Base-by-base conservation (phyloP, 345 rosid genomes). In the Eucalyptus cloeziana region DNA sequence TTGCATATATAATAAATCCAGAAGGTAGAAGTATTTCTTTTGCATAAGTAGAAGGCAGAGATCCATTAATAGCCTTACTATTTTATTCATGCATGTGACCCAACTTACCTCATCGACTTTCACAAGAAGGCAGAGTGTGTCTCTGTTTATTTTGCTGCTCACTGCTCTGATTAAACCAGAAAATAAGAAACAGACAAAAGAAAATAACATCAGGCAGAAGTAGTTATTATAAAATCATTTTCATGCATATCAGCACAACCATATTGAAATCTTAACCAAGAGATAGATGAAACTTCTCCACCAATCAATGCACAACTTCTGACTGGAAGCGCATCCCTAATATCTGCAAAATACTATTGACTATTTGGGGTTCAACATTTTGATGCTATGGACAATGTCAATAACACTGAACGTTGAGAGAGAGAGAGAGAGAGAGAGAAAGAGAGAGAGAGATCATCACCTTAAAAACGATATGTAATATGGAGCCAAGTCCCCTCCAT, bases 41-140 rank as follows among this genome's bases (percentile, higher is more conserved):
- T 71, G 22, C 81, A 71, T 17, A 17, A 71, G 81, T 37, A 76
- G 47, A 76, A 37, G 47, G 8, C 47, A 76, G 30, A 76, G 47
- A 76, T 40, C 85, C 47, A 76, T 11, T 40, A 33, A 71, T 69
- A 69, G 83, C 45, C 47, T 22, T 10, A 37, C 62, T 86, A 52
- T 25, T 52, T 25, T 50, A 86, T 43, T 50, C 9, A 6, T 56
- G 45, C 44, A 51, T 16, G 24, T 33, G 31, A 86, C 37, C 40
- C 50, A 86, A 91, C 96, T 93, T 92, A 95, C 96, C 95, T 88
- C 91, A 13, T 93, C 91, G 76, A 95, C 95, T 90, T 91, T 93
- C 71, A 94, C 94, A 89, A 95, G 96, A 91, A 95, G 96, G 92
- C 96, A 93, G 86, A 95, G 95, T 5, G 92, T 95, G 91, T 93